These are phyloP conservation scores for Ilyonectria sp. DNA, from an alignment of 2,329 filamentous ascomycete genomes.

Conservation along the genomic window DNA sequence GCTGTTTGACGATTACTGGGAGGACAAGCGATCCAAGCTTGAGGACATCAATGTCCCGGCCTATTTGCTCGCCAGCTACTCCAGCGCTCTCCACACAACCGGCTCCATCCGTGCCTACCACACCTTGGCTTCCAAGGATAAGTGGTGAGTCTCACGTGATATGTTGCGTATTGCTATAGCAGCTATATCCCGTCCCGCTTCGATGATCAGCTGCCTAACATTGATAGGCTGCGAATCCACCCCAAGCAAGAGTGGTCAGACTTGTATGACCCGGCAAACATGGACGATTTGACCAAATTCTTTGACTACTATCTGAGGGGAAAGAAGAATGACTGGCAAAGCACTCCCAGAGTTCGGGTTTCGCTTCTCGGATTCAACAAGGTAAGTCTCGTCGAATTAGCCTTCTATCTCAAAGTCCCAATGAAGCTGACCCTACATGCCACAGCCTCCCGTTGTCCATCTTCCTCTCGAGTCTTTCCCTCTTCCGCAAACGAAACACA, in stretches of 20 bases:
- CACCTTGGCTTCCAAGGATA: neutral
- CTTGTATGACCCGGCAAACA: conserved; percentile 3
- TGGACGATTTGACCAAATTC: conserved; percentile 6
- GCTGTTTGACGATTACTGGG: conserved; percentile 12
- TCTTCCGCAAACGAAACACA: neutral
- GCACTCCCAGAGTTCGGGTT: neutral
- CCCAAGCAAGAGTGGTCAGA: conserved; percentile 15
- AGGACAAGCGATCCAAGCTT: conserved; percentile 8
- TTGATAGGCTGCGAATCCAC: conserved; percentile 5
- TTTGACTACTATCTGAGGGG: conserved; percentile 14
- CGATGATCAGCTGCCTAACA: neutral
- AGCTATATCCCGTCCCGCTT: too few relatives aligned
- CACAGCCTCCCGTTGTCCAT: neutral
- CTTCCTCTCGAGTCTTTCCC: neutral
- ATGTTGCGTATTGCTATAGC: too few relatives aligned
- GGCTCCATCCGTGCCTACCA: conserved; percentile 7
- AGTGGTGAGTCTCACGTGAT: neutral
- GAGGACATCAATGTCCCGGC: conserved; percentile 1
- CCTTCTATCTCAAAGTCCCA: neutral
- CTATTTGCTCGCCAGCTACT: conserved; percentile 10
- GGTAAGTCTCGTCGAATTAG: neutral
- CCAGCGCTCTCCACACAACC: conserved; percentile 11
- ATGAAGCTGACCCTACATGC: neutral
- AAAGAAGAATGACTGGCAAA: conserved; percentile 1
- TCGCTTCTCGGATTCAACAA: conserved; percentile 12